Conservation (phyloP, 345 rosid genomes). For the Aquilaria malaccensis region DNA sequence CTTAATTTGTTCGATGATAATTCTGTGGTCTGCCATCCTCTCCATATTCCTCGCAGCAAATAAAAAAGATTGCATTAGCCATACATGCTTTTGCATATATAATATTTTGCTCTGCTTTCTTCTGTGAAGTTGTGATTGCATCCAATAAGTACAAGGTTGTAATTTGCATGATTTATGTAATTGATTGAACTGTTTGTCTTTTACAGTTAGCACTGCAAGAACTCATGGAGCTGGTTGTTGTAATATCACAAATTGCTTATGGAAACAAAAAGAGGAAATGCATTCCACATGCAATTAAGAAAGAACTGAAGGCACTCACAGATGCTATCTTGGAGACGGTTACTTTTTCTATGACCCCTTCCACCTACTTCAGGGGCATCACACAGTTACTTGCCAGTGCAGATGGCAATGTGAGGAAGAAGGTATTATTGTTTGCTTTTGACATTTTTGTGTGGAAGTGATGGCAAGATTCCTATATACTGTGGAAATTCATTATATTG, state of each 20-base stretch:
- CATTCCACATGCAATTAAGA: slow-evolving; percentile 32
- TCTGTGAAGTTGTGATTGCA: too few relatives aligned
- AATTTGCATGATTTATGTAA: too few relatives aligned
- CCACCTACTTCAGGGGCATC: slow-evolving; percentile 64
- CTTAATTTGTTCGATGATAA: too few relatives aligned
- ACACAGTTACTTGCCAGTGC: slow-evolving; percentile 53
- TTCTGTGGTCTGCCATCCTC: too few relatives aligned
- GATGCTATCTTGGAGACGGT: slow-evolving; percentile 51
- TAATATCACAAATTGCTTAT: slow-evolving; percentile 43
- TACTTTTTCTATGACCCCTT: slow-evolving; percentile 50
- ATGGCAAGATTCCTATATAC: too few relatives aligned
- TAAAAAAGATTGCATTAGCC: too few relatives aligned
- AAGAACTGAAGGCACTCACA: slow-evolving; percentile 46
- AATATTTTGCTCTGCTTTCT: too few relatives aligned
- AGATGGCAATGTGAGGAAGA: slow-evolving; percentile 52
- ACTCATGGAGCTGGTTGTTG: slow-evolving; percentile 65
- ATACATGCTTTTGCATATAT: too few relatives aligned
- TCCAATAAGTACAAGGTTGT: too few relatives aligned
- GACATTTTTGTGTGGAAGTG: not conserved
- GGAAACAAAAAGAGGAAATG: slow-evolving; percentile 35
- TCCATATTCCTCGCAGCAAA: too few relatives aligned
- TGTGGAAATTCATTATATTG: too few relatives aligned
- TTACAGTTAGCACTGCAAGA: slow-evolving; percentile 62
- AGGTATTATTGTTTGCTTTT: slow-evolving; percentile 38
- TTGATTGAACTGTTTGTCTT: not conserved